Base-by-base conservation (phyloP, 208 protist genomes). In the Wallacemonas collosoma region DNA sequence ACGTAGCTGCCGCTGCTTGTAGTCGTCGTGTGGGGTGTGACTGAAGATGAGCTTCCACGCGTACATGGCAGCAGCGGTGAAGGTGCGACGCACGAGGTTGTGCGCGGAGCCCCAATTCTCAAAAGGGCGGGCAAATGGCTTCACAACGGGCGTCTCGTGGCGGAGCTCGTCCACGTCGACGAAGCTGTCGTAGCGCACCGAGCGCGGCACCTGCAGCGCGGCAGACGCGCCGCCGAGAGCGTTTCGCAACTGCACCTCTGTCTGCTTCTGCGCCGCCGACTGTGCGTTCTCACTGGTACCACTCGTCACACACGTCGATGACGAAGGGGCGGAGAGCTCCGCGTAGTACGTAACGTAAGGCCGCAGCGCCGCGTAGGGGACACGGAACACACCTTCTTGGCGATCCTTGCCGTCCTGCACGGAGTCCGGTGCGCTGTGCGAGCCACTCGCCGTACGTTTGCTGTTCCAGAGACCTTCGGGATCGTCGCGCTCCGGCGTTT, bases 41-140 rank as follows among this genome's bases (percentile, higher is more conserved):
- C 88, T 94, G 74, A 97, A 97, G 65, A 97, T 91, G 62, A 97
- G 80, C 75, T 93, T 87, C 93, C 93, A 97, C n/a, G 93, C 86
- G 77, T 97, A 97, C 43, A 91, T 83, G 39, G 90, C 90, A 0
- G 89, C 93, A 0, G 86, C 88, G 45, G 73, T 86, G 73, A 92
- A 95, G 64, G 92, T 70, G n/a, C 89, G 80, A 6, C 79, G 72
- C 36, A 76, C 73, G 53, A 95, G 75, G 61, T 66, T 74, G 75
- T 87, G 66, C 36, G 87, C 86, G 64, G 78, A 85, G 66, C 86
- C 85, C 90, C 93, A 97, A 53, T 76, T 76, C 79, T 95, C 90
- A 77, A 94, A 95, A 0, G 93, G 93, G 0, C 88, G 87, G 15
- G 73, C 72, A 58, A 94, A 86, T 1, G 67, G 11, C 72, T 93